Percentiles rank a stretch among this genome's conserved stretches.
Evolutionary conservation across 768 basidiomycete species (phyloP).

Genomic region (Leccinum variicolor): DNA sequence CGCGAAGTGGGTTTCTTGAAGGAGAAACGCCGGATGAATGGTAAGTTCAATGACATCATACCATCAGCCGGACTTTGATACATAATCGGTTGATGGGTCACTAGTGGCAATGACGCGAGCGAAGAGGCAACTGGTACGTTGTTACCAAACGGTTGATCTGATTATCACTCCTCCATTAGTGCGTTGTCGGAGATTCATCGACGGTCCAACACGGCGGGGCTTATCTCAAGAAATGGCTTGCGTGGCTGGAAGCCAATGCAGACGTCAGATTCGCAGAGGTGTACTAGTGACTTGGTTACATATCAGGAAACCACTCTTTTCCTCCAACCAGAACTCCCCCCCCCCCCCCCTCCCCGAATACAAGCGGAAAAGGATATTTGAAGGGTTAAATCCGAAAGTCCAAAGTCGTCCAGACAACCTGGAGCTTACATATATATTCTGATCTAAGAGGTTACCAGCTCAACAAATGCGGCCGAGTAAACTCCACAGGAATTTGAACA

Average conservation of each 20-base stretch:
- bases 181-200: constrained; percentile 89
- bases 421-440: neutral
- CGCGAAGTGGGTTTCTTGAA: constrained; percentile 93
- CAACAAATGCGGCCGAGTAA: neutral
- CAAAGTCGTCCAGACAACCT: neutral
- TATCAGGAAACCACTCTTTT: neutral
- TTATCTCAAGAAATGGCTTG: constrained; percentile 87
- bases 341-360: too few species aligned
- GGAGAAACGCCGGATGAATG: constrained; percentile 89
- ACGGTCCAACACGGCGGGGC: constrained; percentile 82
- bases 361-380: neutral
- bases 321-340: neutral
- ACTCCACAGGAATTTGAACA: neutral
- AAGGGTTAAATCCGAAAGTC: neutral
- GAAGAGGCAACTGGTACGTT: constrained; percentile 78
- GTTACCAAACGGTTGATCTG: neutral
- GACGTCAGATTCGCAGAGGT: constrained; percentile 84
- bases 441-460: neutral
- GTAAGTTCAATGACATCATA: constrained; percentile 34
- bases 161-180: constrained; percentile 41
- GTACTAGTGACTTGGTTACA: neutral
- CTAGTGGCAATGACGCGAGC: constrained; percentile 91
- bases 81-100: neutral
- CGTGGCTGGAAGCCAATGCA: constrained; percentile 86
- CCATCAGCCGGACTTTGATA: neutral